Evolutionary conservation across 257 asterid genomes (phyloP), one percentile per base, ranked within the genome.

Genomic region (Solanum stenotomum): DNA sequence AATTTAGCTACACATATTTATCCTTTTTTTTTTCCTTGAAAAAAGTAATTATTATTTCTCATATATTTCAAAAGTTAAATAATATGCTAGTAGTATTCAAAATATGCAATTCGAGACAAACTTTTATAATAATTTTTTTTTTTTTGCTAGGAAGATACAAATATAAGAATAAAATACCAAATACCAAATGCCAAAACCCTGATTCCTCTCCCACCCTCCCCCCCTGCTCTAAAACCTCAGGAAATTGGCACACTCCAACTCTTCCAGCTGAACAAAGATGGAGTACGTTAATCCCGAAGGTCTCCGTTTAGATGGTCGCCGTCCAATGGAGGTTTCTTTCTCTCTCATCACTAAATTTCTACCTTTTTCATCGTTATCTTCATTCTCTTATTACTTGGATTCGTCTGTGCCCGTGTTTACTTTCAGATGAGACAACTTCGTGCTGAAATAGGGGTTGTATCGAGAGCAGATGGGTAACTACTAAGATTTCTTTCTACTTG

Each of bases 261-360:
- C 1, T 42, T 16, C 9, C 61, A 49, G 61, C 61, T 5, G 75
- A 68, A 56, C 49, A 42, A 16, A 72, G 59, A 95, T 97, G 99
- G 99, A 97, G 94, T 97, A 91, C 91, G 99, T 97, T 22, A 97
- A 94, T 87, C 99, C 98, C 3, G 99, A 97, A 94, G 99, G 99
- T 67, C 96, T 97, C 37, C 98, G 99, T 11, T 89, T 95, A 86
- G 99, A 97, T 84, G 99, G 99, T 87, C 98, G 99, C 85, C 98
- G 99, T 74, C 97, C 99, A 3, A 90, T 93, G 93, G 99, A 97
- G 98, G 99, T 96, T 83, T 37, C 98, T 95, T 67, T 42, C 71
- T 44, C 25, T 49, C 71, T 8, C 65, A 38, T 37, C 49, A 63
- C 81, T 8, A 18, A 44, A 22, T 59, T 59, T 10, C 71, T 33